A percentile compares a stretch with the other conserved stretches of the same genome.
Conservation (phyloP, 1,284 basidiomycete species). For the Apiotrichum domesticum region DNA sequence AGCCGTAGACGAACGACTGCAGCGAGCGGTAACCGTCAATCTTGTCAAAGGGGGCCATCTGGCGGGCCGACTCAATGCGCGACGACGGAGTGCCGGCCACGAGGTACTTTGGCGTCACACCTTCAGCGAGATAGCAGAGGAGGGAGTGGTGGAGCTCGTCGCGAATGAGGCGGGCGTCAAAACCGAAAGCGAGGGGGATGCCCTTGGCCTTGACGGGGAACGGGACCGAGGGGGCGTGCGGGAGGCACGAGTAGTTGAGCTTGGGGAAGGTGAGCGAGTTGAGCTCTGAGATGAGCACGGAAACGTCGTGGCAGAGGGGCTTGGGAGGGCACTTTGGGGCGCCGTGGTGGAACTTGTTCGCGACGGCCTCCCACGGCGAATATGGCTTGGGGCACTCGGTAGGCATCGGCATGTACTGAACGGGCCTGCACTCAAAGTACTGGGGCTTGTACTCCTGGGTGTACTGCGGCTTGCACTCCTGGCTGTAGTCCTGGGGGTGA, state of each 20-base stretch:
- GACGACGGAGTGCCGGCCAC: constrained; percentile 3
- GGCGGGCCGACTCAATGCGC: constrained; percentile 8
- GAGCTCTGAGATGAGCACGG: constrained; percentile 9
- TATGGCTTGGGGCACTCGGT: too few species aligned
- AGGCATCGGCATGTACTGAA: too few species aligned
- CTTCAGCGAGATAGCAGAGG: constrained; percentile 17
- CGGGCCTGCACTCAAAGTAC: too few species aligned
- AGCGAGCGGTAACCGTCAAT: constrained; percentile 16
- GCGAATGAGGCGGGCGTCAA: constrained; percentile 12
- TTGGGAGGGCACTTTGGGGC: too few species aligned
- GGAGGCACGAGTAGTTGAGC: constrained; percentile 6
- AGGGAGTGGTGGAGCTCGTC: constrained; percentile 17
- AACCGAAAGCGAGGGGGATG: constrained; percentile 6
- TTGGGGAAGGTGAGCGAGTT: constrained; percentile 9
- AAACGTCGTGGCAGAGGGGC: constrained; percentile 11
- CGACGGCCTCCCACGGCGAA: too few species aligned
- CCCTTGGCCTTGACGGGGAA: constrained; percentile 8
- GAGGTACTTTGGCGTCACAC: constrained; percentile 6
- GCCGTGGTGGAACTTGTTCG: too few species aligned
- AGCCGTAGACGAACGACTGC: constrained; percentile 12
- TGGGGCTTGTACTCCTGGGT: too few species aligned
- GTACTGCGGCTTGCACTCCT: too few species aligned
- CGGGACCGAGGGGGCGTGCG: constrained; percentile 8
- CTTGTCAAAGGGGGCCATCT: constrained; percentile 10
- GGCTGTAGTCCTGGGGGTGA: too few species aligned